These are phyloP conservation scores for Cryptococcus wingfieldii DNA, from an alignment of 1,284 basidiomycete genomes.

Conservation along the genomic window DNA sequence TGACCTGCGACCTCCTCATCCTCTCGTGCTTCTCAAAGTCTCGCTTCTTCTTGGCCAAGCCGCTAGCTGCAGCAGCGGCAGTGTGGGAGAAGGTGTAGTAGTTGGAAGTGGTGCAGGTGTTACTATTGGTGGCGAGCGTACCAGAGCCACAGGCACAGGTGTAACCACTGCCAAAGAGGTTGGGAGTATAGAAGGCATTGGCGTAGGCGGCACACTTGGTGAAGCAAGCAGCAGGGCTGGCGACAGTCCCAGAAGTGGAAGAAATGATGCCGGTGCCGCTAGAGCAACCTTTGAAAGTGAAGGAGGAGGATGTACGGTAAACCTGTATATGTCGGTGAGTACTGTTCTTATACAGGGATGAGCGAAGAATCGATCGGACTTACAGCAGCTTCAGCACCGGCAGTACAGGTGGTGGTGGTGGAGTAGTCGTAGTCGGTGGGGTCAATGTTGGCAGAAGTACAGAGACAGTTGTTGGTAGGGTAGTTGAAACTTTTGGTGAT, in stretches of 20 bases:
- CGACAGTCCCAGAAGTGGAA: not conserved
- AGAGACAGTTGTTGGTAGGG: constrained; percentile 5
- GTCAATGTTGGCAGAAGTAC: constrained; percentile 1
- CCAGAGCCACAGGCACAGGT: constrained; percentile 10
- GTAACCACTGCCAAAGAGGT: constrained; percentile 2
- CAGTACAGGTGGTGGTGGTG: not conserved
- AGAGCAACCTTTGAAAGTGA: constrained; percentile 5
- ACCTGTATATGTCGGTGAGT: not conserved
- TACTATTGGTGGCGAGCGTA: not conserved
- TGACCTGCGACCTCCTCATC: not conserved
- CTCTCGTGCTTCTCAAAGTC: not conserved
- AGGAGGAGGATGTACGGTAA: not conserved
- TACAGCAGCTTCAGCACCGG: constrained; percentile 2
- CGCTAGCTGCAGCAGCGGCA: constrained; percentile 6
- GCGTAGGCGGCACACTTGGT: not conserved
- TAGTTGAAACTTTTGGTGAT: not conserved
- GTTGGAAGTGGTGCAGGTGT: constrained; percentile 1
- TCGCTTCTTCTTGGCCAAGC: constrained; percentile 4
- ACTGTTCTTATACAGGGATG: not conserved
- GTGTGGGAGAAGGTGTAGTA: constrained; percentile 9
- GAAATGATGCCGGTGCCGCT: not conserved
- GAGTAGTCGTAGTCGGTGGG: not conserved
- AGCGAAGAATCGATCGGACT: not conserved
- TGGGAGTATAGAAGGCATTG: constrained; percentile 6
- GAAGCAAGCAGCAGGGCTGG: constrained; percentile 9